These are phyloP conservation scores for Taphrina sp. DNA, from an alignment of 1,139 yeast genomes.

Conservation along the genomic window DNA sequence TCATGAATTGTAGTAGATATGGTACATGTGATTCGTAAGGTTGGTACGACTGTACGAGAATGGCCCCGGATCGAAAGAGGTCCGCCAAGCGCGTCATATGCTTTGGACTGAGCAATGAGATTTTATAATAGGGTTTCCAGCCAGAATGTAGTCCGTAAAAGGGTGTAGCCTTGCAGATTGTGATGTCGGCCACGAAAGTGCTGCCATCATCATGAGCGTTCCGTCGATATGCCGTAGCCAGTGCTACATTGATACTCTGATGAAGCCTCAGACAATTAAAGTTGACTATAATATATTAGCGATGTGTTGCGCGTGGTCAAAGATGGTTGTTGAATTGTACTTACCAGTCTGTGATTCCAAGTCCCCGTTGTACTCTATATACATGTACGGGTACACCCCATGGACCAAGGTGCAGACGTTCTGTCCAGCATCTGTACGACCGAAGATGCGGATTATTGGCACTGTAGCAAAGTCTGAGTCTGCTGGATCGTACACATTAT, in stretches of 20 bases:
- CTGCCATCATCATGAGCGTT: conserved; percentile 42
- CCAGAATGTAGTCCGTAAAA: conserved; percentile 81
- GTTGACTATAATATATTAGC: conserved; percentile 9
- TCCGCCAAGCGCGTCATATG: conserved; percentile 60
- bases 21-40: conserved; percentile 83
- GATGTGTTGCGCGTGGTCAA: background rate
- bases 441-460: conserved; percentile 77
- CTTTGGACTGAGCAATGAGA: conserved; percentile 64
- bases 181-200: conserved; percentile 62
- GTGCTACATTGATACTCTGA: conserved; percentile 41
- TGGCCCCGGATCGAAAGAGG: conserved; percentile 55
- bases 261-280: conserved; percentile 27
- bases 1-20: conserved; percentile 66
- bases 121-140: conserved; percentile 61
- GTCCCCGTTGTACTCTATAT: conserved; percentile 55
- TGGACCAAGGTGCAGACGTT: conserved; percentile 70
- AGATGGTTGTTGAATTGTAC: conserved; percentile 8
- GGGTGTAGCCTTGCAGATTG: conserved; percentile 71
- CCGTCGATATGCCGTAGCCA: conserved; percentile 42
- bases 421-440: conserved; percentile 58
- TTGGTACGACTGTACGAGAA: conserved; percentile 47
- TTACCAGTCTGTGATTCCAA: conserved; percentile 40
- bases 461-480: conserved; percentile 18
- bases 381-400: conserved; percentile 79
- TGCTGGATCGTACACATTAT: conserved; percentile 2